Percentiles rank a stretch among this genome's conserved stretches.
phyloP scores from a whole-genome alignment of 208 protist species.

The Wallacemonas rigidus region DNA sequence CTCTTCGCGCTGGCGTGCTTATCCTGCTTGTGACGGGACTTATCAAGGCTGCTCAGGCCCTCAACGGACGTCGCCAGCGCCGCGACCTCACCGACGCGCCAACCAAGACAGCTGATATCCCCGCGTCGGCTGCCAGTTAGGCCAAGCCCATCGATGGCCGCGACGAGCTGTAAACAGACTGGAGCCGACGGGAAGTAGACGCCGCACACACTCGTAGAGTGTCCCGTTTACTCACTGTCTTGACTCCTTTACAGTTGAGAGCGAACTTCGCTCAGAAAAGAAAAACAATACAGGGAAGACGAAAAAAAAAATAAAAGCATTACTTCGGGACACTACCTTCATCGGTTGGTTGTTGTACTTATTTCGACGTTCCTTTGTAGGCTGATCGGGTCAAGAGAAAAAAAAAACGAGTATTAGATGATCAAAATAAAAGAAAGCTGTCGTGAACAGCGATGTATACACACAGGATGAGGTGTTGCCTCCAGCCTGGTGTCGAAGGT shows the following conservation, averaged over 20 bases:
- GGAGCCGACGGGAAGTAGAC: no score
- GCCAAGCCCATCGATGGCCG: conserved; percentile 5
- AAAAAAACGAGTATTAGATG: not conserved
- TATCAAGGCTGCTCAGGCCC: conserved; percentile 22
- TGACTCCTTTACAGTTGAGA: no score
- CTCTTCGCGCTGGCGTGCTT: conserved; percentile 34
- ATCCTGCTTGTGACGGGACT: conserved; percentile 33
- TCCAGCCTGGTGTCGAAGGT: no score
- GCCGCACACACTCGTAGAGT: no score
- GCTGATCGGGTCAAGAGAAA: not conserved
- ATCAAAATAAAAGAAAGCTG: not conserved
- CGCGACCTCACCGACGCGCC: conserved; percentile 8
- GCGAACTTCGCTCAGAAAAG: not conserved
- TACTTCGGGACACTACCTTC: not conserved
- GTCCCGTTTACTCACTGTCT: not conserved
- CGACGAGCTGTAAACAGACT: conserved; percentile 11
- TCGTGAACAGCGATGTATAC: not conserved
- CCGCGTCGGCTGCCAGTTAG: conserved; percentile 7
- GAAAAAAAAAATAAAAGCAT: no score
- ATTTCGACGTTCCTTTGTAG: no score
- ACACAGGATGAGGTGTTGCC: not conserved
- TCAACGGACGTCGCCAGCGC: not conserved
- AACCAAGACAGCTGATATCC: conserved; percentile 3
- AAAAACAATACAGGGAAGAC: not conserved
- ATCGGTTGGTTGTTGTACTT: not conserved